Evolutionary conservation across 1,284 basidiomycete species (phyloP).

Genomic region (Ustilago crameri): DNA sequence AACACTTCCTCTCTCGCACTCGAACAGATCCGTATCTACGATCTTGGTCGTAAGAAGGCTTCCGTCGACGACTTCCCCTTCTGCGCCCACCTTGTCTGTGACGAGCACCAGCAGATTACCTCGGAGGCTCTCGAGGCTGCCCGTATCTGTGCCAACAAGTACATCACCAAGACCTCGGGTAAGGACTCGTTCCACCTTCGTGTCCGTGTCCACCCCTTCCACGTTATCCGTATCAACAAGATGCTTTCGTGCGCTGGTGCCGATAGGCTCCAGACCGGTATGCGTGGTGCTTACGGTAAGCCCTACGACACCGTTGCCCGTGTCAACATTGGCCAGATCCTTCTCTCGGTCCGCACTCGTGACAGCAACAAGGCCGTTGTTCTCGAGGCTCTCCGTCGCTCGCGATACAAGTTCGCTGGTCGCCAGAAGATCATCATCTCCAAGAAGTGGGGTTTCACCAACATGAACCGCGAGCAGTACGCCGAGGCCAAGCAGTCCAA

Average conservation of each 20-base stretch:
- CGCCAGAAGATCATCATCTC: conserved; percentile 96
- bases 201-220: conserved; percentile 97
- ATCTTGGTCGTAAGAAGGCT: conserved; percentile 93
- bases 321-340: conserved; percentile 96
- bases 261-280: conserved; percentile 95
- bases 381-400: conserved; percentile 85
- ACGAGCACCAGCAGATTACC: conserved; percentile 97
- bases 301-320: conserved; percentile 95
- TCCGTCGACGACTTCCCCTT: conserved; percentile 89
- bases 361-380: conserved; percentile 88
- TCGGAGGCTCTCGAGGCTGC: conserved; percentile 97
- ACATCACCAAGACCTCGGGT: conserved; percentile 96
- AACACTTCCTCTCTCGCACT: neutral
- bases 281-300: conserved; percentile 99
- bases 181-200: conserved; percentile 99
- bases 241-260: conserved; percentile 99
- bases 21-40: conserved; percentile 70
- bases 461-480: conserved; percentile 91
- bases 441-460: conserved; percentile 83
- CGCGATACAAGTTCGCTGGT: conserved; percentile 99
- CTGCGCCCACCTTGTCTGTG: conserved; percentile 88
- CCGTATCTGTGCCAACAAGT: conserved; percentile 99
- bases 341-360: conserved; percentile 93
- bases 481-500: conserved; percentile 82
- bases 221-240: conserved; percentile 99